Evolutionary conservation across 345 rosid species (phyloP).

Genomic region (Populus ilicifolia): DNA sequence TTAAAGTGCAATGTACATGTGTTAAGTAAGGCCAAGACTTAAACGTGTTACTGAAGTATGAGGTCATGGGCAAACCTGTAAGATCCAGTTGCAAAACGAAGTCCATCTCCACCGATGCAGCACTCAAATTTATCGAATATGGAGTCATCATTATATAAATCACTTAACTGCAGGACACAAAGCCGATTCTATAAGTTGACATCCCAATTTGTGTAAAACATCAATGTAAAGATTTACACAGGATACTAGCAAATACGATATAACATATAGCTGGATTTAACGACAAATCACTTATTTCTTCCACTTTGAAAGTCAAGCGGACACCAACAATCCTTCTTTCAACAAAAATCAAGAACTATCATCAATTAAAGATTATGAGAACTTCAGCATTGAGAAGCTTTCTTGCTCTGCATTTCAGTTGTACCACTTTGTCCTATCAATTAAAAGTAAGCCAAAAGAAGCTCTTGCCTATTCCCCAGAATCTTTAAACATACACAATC

Average conservation of each 20-base stretch:
- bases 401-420: background rate
- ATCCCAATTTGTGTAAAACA: slow-evolving; percentile 6
- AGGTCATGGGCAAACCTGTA: slow-evolving; percentile 47
- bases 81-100: slow-evolving; percentile 62
- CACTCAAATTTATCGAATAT: slow-evolving; percentile 74
- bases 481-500: too few species aligned
- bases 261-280: background rate
- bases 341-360: background rate
- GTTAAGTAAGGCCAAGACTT: background rate
- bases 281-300: background rate
- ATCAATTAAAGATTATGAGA: background rate
- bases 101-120: slow-evolving; percentile 58
- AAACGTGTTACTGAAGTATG: background rate
- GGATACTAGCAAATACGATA: background rate
- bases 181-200: background rate
- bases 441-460: background rate
- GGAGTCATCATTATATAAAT: slow-evolving; percentile 52
- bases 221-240: background rate
- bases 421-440: background rate
- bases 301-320: background rate
- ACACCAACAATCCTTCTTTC: background rate
- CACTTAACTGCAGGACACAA: slow-evolving; percentile 48
- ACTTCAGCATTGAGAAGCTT: background rate
- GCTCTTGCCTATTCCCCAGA: background rate
- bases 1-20: background rate